Conservation (phyloP, 352 stramenopile genomes). For the Halophytophthora batemanensis region DNA sequence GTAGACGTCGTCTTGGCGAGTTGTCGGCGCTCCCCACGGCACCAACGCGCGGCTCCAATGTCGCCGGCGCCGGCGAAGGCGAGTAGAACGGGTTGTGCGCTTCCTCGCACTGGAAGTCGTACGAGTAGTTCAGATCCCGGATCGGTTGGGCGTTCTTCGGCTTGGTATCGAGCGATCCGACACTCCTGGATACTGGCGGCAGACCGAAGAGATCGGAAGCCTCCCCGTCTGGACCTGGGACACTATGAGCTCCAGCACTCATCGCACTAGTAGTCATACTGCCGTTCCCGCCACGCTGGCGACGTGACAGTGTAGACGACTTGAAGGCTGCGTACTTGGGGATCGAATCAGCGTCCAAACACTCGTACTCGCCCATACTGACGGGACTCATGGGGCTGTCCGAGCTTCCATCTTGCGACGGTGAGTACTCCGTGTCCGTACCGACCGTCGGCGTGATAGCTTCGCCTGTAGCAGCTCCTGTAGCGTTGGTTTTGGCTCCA, state of each 20-base stretch:
- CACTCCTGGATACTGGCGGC: constrained; percentile 18
- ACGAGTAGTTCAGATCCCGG: constrained; percentile 67
- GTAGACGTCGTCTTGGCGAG: not conserved
- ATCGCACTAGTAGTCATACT: constrained; percentile 20
- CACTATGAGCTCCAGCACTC: constrained; percentile 22
- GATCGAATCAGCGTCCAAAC: constrained; percentile 68
- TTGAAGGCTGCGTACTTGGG: constrained; percentile 73
- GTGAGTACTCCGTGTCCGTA: constrained; percentile 11
- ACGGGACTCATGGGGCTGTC: constrained; percentile 45
- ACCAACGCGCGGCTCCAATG: not conserved
- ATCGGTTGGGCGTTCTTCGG: constrained; percentile 22
- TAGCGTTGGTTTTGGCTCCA: constrained; percentile 19
- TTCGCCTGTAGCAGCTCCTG: constrained; percentile 7
- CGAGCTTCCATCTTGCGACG: constrained; percentile 15
- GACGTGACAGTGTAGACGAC: constrained; percentile 33
- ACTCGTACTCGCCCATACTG: constrained; percentile 67
- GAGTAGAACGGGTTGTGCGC: constrained; percentile 56
- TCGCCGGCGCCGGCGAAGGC: not conserved
- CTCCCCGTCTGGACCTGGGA: constrained; percentile 16
- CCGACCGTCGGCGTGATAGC: constrained; percentile 10
- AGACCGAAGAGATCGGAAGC: constrained; percentile 34
- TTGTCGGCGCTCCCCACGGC: not conserved
- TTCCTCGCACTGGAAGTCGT: constrained; percentile 58
- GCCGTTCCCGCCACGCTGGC: constrained; percentile 14
- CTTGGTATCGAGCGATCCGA: constrained; percentile 19